phyloP scores from a whole-genome alignment of 2,329 filamentous ascomycete genomes.

The Arachnopeziza araneosa region DNA sequence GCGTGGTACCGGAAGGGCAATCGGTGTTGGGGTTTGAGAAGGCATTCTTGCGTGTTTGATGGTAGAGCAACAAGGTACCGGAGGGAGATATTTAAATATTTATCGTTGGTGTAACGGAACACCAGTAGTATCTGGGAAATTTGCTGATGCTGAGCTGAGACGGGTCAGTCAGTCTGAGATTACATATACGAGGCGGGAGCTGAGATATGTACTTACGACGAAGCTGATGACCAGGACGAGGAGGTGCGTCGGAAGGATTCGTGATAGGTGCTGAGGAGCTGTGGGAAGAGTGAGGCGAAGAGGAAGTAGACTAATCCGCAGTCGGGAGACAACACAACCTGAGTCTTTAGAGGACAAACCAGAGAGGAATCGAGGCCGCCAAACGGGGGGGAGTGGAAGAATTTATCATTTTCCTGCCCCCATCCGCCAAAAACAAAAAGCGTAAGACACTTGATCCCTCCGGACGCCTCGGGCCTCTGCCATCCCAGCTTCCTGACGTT shows the following conservation, averaged over 20 bases:
- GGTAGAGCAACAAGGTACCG: background rate
- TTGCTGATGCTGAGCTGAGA: background rate
- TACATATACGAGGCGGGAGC: background rate
- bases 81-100: background rate
- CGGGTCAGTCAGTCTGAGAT: background rate
- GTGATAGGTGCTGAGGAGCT: background rate
- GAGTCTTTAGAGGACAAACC: background rate
- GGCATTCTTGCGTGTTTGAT: constrained; percentile 19
- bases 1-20: constrained; percentile 34
- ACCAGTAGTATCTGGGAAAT: background rate
- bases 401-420: background rate
- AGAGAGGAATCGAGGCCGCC: background rate
- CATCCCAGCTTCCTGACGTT: background rate
- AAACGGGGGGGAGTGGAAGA: background rate
- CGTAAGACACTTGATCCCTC: background rate
- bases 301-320: background rate
- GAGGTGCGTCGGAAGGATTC: background rate
- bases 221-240: background rate
- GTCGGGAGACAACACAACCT: background rate
- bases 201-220: background rate
- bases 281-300: background rate
- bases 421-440: background rate
- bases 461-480: background rate
- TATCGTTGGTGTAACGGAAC: background rate
- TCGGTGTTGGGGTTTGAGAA: constrained; percentile 25